phyloP scores from a whole-genome alignment of 805 yeast genomes.

The Lachancea fermentati region DNA sequence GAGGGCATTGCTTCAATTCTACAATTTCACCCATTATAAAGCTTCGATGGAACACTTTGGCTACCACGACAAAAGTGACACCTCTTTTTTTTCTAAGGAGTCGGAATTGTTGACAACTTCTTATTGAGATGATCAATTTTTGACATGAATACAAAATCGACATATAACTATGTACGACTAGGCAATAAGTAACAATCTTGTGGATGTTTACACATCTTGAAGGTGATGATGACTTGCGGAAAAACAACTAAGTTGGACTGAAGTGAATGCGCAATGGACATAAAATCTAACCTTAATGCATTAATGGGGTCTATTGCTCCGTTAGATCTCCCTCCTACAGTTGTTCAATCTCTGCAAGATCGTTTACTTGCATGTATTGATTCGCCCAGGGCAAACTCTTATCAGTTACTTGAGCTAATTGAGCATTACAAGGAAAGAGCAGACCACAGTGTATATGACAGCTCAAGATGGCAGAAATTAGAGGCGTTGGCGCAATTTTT shows the following conservation, averaged over 20 bases:
- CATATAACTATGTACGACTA: too few relatives aligned
- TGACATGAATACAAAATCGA: too few relatives aligned
- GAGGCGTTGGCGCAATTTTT: conserved; percentile 16
- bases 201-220: conserved; percentile 4
- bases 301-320: conserved; percentile 25
- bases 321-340: conserved; percentile 16
- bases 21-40: conserved; percentile 57
- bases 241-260: too few relatives aligned
- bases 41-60: conserved; percentile 51
- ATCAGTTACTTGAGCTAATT: conserved; percentile 19
- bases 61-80: conserved; percentile 36
- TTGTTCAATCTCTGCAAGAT: conserved; percentile 13
- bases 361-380: conserved; percentile 16
- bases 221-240: not conserved
- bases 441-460: conserved; percentile 14
- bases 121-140: not conserved
- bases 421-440: conserved; percentile 15
- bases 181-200: conserved; percentile 7
- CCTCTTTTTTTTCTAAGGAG: conserved; percentile 40
- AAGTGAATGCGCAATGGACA: conserved; percentile 17
- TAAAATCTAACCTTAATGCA: conserved; percentile 17
- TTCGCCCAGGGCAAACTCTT: conserved; percentile 14
- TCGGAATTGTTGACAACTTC: conserved; percentile 32
- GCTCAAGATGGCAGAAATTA: conserved; percentile 20
- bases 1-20: conserved; percentile 71